These are phyloP conservation scores for Vigna angularis DNA, from an alignment of 306 rosid species.

Conservation along the genomic window DNA sequence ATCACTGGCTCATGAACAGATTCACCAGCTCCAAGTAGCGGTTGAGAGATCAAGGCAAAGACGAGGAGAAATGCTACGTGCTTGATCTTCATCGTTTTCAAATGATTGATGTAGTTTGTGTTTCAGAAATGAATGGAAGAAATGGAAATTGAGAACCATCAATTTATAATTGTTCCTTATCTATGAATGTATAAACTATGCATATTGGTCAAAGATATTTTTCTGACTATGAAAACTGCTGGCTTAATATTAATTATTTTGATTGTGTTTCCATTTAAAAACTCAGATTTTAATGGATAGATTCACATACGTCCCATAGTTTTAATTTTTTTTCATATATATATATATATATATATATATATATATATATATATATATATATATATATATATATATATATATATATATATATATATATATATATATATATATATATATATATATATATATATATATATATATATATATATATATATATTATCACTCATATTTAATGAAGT, in stretches of 20 bases:
- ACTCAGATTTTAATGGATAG: background rate
- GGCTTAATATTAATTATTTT: background rate
- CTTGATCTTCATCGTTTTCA: constrained; percentile 29
- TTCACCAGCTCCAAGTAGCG: constrained; percentile 23
- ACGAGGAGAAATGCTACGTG: background rate
- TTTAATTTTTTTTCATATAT: too few relatives aligned
- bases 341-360: too few relatives aligned
- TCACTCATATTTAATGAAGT: too few relatives aligned
- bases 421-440: too few relatives aligned
- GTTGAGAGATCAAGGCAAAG: background rate
- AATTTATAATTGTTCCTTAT: background rate
- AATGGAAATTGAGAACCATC: background rate
- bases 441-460: too few relatives aligned
- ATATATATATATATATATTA: too few relatives aligned
- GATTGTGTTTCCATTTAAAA: background rate
- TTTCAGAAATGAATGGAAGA: background rate
- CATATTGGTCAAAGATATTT: background rate
- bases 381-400: too few relatives aligned
- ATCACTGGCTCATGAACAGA: constrained; percentile 42
- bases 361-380: too few relatives aligned
- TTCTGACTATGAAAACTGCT: background rate
- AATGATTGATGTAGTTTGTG: background rate
- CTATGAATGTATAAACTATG: background rate
- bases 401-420: too few relatives aligned
- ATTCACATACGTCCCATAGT: background rate